Evolutionary conservation across 2,329 filamentous ascomycete species (phyloP).

Genomic region (Westerdykella sp.): DNA sequence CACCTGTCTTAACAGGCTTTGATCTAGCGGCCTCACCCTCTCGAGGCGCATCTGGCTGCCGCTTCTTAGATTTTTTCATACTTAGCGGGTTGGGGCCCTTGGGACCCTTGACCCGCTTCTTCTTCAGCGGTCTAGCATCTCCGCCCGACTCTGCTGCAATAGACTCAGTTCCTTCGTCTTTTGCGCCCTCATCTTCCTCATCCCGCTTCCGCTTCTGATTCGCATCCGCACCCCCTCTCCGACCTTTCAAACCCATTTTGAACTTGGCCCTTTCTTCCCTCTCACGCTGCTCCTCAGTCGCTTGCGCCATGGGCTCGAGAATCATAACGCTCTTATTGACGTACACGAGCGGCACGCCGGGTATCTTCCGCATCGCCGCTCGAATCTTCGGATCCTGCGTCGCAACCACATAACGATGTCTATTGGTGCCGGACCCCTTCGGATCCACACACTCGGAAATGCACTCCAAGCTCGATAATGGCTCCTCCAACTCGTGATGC

Average conservation of each 20-base stretch:
- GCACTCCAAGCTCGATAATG: slow-evolving; percentile 64
- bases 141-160: slow-evolving; percentile 15
- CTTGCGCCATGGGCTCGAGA: slow-evolving; percentile 68
- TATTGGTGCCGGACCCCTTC: slow-evolving; percentile 64
- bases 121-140: slow-evolving; percentile 38
- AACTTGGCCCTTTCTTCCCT: slow-evolving; percentile 71
- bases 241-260: slow-evolving; percentile 57
- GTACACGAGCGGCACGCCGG: slow-evolving; percentile 71
- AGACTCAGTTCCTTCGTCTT: slow-evolving; percentile 22
- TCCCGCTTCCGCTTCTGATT: slow-evolving; percentile 34
- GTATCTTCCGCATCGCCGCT: slow-evolving; percentile 57
- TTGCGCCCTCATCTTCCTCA: slow-evolving; percentile 47
- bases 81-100: slow-evolving; percentile 68
- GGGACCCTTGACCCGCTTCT: slow-evolving; percentile 53
- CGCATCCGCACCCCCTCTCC: slow-evolving; percentile 15
- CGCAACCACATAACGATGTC: slow-evolving; percentile 72
- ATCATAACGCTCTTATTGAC: slow-evolving; percentile 75
- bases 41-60: not conserved
- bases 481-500: slow-evolving; percentile 68
- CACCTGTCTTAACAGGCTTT: slow-evolving; percentile 3
- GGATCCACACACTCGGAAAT: slow-evolving; percentile 70
- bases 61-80: slow-evolving; percentile 62
- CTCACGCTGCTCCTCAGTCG: slow-evolving; percentile 57
- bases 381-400: slow-evolving; percentile 63
- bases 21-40: slow-evolving; percentile 6